Percentiles rank a stretch among this genome's conserved stretches.
phyloP scores from a whole-genome alignment of 768 basidiomycete genomes.

The Solioccasus polychromus region DNA sequence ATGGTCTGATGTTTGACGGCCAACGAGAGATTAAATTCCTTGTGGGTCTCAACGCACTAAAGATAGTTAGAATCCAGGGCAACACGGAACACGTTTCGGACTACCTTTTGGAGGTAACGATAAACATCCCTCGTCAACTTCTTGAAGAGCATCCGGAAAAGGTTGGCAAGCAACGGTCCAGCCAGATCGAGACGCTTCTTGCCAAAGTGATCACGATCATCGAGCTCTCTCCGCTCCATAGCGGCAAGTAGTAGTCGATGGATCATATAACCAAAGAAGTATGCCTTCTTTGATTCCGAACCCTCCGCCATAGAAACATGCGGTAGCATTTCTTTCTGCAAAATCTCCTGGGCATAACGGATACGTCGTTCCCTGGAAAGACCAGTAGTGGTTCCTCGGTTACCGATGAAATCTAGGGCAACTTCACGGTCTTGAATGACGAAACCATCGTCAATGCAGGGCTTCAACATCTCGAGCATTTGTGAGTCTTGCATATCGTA shows the following conservation, averaged over 20 bases:
- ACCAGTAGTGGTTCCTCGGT: slow-evolving; percentile 93
- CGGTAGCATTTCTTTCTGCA: slow-evolving; percentile 98
- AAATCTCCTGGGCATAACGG: slow-evolving; percentile 93
- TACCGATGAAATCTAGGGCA: slow-evolving; percentile 96
- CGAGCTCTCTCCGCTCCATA: slow-evolving; percentile 89
- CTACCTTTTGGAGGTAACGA: slow-evolving; percentile 93
- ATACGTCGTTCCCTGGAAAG: slow-evolving; percentile 90
- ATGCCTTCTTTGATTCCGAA: slow-evolving; percentile 96
- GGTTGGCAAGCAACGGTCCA: slow-evolving; percentile 91
- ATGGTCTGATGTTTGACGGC: slow-evolving; percentile 97
- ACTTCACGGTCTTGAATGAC: slow-evolving; percentile 97
- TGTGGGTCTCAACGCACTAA: slow-evolving; percentile 94
- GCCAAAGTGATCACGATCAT: slow-evolving; percentile 99
- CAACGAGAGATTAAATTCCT: slow-evolving; percentile 86
- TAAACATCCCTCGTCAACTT: slow-evolving; percentile 97
- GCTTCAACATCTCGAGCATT: slow-evolving; percentile 97
- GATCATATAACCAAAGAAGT: slow-evolving; percentile 99
- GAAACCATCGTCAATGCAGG: slow-evolving; percentile 97
- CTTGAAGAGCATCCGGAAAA: slow-evolving; percentile 97
- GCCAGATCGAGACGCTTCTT: slow-evolving; percentile 97
- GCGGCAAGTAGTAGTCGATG: slow-evolving; percentile 93
- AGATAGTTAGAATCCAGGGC: slow-evolving; percentile 6
- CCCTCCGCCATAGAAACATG: slow-evolving; percentile 96
- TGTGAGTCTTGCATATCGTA: slow-evolving; percentile 96
- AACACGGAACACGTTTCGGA: not conserved